Conservation (phyloP, 495 filamentous ascomycete species). For the Xylaria castorea region DNA sequence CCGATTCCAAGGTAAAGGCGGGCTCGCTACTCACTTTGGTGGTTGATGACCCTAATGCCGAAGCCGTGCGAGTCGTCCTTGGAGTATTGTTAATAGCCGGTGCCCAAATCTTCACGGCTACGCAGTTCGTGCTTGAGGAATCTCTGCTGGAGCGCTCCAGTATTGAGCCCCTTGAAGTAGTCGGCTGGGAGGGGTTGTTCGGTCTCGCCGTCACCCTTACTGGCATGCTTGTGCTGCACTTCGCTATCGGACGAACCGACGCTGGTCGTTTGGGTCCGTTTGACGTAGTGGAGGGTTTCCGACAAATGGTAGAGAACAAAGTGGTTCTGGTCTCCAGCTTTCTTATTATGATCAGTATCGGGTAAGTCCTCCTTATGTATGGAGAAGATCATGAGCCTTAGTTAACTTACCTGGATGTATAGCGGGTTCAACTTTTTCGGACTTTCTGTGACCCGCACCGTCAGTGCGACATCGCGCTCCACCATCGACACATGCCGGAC, state of each 20-base stretch:
- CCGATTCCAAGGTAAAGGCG: conserved; percentile 60
- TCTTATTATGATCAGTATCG: conserved; percentile 95
- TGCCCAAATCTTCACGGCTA: conserved; percentile 95
- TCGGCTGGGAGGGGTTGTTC: conserved; percentile 96
- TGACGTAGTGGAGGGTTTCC: conserved; percentile 83
- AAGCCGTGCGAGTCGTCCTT: conserved; percentile 74
- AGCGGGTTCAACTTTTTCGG: conserved; percentile 99
- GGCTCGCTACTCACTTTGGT: conserved; percentile 32
- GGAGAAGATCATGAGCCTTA: neutral
- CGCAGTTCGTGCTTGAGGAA: conserved; percentile 96
- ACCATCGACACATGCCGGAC: conserved; percentile 98
- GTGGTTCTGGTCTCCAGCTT: conserved; percentile 75
- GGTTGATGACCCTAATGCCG: conserved; percentile 44
- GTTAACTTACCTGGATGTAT: neutral
- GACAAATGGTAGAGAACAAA: conserved; percentile 73
- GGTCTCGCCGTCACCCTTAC: conserved; percentile 84
- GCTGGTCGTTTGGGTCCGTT: conserved; percentile 84
- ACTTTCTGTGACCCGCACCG: conserved; percentile 83
- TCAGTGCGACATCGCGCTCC: conserved; percentile 89
- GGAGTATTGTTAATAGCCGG: conserved; percentile 89
- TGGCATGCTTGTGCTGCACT: conserved; percentile 80
- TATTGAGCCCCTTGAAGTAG: conserved; percentile 87
- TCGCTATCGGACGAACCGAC: conserved; percentile 74
- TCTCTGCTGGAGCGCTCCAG: conserved; percentile 88
- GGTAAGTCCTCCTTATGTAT: conserved; percentile 61